Percentiles rank a stretch among this genome's conserved stretches.
phyloP scores from a whole-genome alignment of 2,329 filamentous ascomycete species.

The Diaporthe australafricana region DNA sequence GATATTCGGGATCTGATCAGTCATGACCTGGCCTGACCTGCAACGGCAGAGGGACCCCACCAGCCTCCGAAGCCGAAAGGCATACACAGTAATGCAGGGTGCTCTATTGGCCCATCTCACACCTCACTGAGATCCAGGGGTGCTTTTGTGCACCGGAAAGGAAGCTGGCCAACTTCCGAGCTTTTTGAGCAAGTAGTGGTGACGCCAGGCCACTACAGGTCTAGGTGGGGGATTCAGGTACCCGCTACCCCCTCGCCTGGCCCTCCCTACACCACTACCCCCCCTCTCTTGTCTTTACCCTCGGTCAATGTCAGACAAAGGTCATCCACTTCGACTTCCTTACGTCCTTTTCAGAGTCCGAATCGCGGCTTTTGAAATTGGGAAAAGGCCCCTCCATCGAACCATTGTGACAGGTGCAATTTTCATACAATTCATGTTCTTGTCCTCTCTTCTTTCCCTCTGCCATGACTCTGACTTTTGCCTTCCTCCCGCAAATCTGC shows the following conservation, averaged over 20 bases:
- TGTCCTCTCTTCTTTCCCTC: background rate
- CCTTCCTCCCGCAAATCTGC: background rate
- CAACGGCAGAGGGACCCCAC: background rate
- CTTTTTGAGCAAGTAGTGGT: background rate
- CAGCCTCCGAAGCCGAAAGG: constrained; percentile 9
- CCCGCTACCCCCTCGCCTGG: background rate
- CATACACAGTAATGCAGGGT: constrained; percentile 15
- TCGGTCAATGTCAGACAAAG: constrained; percentile 26
- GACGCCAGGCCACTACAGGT: background rate
- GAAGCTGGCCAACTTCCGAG: constrained; percentile 20
- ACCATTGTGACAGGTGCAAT: constrained; percentile 1
- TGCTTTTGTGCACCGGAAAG: background rate
- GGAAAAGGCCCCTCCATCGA: constrained; percentile 15
- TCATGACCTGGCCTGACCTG: constrained; percentile 23
- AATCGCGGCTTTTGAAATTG: constrained; percentile 15
- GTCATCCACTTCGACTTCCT: constrained; percentile 20
- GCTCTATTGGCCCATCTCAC: constrained; percentile 20
- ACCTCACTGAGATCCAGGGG: background rate
- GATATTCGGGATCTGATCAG: constrained; percentile 22
- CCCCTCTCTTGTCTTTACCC: background rate
- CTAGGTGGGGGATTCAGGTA: background rate
- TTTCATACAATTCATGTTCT: background rate
- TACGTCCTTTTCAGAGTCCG: background rate
- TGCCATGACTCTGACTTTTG: background rate
- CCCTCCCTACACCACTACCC: background rate